These are phyloP conservation scores for Emergomyces pasteurianus DNA, from an alignment of 2,329 filamentous ascomycete species.

Conservation along the genomic window DNA sequence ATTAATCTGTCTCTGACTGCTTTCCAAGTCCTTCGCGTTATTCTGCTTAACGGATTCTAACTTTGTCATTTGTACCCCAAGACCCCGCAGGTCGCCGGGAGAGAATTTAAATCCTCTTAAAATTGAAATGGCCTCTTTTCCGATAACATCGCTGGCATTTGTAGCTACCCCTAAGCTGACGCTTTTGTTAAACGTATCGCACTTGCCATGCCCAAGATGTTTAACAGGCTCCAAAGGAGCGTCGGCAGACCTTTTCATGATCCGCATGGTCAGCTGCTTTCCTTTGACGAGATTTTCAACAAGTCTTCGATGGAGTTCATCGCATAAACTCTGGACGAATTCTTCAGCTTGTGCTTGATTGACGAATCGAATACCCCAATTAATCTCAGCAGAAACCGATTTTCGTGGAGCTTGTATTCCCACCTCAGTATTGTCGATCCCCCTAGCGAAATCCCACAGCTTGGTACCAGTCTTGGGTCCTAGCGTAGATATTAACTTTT, in stretches of 20 bases:
- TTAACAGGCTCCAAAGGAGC: conserved; percentile 87
- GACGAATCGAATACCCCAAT: conserved; percentile 94
- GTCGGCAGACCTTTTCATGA: conserved; percentile 78
- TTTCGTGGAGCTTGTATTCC: conserved; percentile 78
- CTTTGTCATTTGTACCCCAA: conserved; percentile 89
- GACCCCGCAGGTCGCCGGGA: conserved; percentile 81
- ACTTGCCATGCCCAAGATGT: conserved; percentile 88
- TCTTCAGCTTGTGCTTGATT: conserved; percentile 87
- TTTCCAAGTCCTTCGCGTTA: conserved; percentile 44
- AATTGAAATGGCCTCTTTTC: conserved; percentile 74
- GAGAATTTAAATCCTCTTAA: conserved; percentile 71
- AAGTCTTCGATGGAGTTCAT: conserved; percentile 70
- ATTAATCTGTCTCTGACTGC: conserved; percentile 66
- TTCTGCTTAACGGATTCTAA: conserved; percentile 62
- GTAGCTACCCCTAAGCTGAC: conserved; percentile 72
- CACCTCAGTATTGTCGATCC: conserved; percentile 75
- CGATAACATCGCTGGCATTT: conserved; percentile 56
- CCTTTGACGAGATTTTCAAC: conserved; percentile 77
- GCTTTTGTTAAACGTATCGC: conserved; percentile 89
- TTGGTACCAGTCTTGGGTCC: conserved; percentile 90
- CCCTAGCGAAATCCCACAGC: conserved; percentile 78
- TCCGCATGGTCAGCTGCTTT: conserved; percentile 79
- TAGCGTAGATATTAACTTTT: conserved; percentile 58
- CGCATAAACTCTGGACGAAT: conserved; percentile 74
- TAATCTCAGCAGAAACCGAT: conserved; percentile 93